These are phyloP conservation scores for Penicillium verhagenii DNA, from an alignment of 495 filamentous ascomycete genomes.

Conservation along the genomic window DNA sequence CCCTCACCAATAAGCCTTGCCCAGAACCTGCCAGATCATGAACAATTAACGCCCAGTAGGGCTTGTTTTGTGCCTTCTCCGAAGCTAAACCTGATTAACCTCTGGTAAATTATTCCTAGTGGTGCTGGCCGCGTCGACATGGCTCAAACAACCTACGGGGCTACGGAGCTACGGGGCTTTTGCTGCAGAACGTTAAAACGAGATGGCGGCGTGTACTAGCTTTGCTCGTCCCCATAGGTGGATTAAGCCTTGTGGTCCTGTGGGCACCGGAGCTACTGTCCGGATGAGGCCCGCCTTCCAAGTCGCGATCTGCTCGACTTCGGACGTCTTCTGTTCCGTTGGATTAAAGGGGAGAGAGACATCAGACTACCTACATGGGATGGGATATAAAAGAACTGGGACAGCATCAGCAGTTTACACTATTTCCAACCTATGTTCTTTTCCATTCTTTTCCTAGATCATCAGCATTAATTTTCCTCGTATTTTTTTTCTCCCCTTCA, in stretches of 20 bases:
- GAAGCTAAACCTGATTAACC: not conserved
- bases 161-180: too few species aligned
- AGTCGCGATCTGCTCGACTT: not conserved
- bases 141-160: not conserved
- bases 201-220: not conserved
- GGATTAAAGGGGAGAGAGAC: not conserved
- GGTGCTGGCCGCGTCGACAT: not conserved
- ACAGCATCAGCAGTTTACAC: not conserved
- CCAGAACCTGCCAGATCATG: not conserved
- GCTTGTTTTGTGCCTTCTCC: not conserved
- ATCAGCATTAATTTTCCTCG: not conserved
- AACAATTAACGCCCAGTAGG: not conserved
- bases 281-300: not conserved
- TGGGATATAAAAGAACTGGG: not conserved
- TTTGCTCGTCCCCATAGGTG: not conserved
- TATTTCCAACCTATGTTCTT: not conserved
- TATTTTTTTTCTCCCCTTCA: not conserved
- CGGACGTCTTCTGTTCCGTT: not conserved
- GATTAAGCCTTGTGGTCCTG: not conserved
- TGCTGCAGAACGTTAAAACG: not conserved
- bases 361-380: too few species aligned
- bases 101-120: not conserved
- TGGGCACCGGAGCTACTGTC: conserved; percentile 1
- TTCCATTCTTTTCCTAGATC: not conserved
- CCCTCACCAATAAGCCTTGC: not conserved